Percentiles rank a stretch among this genome's conserved stretches.
phyloP scores from a whole-genome alignment of 352 stramenopile species.

The Plasmopara muralis region DNA sequence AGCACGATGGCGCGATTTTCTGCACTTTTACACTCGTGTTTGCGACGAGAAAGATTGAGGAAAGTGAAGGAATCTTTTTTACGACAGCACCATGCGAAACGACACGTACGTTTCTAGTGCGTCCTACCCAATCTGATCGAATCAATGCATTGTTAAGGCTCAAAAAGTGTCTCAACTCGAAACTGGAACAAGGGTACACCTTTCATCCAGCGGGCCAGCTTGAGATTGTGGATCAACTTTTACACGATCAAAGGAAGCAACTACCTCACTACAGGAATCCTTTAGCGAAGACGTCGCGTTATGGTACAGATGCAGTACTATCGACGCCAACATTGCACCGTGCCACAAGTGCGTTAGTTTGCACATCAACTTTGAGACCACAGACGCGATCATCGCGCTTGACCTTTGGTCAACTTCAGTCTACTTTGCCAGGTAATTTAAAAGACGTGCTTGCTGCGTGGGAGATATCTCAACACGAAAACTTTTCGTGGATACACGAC shows the following conservation, averaged over 20 bases:
- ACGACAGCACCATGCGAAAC: constrained; percentile 10
- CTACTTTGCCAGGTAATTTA: background rate
- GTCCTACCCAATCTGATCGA: constrained; percentile 15
- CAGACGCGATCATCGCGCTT: background rate
- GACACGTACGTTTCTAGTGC: constrained; percentile 8
- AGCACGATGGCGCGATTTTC: constrained; percentile 35
- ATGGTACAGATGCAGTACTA: background rate
- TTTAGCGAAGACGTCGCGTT: background rate
- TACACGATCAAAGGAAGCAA: constrained; percentile 2
- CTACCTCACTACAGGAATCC: constrained; percentile 12
- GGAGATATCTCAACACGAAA: constrained; percentile 2
- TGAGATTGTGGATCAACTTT: constrained; percentile 12
- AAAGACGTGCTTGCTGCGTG: background rate
- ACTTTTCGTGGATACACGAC: constrained; percentile 1
- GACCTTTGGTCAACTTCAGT: background rate
- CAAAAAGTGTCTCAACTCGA: constrained; percentile 24
- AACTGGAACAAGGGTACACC: constrained; percentile 18
- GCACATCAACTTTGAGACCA: background rate
- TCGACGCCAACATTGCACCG: background rate
- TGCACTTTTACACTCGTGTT: constrained; percentile 19
- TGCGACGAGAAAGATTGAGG: constrained; percentile 16
- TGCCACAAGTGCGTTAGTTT: background rate
- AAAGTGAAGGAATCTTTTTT: constrained; percentile 24
- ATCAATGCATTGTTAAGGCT: constrained; percentile 25
- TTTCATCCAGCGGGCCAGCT: constrained; percentile 14